Evolutionary conservation across 2,329 filamentous ascomycete genomes (phyloP).

Genomic region (Diplodia sapinea): DNA sequence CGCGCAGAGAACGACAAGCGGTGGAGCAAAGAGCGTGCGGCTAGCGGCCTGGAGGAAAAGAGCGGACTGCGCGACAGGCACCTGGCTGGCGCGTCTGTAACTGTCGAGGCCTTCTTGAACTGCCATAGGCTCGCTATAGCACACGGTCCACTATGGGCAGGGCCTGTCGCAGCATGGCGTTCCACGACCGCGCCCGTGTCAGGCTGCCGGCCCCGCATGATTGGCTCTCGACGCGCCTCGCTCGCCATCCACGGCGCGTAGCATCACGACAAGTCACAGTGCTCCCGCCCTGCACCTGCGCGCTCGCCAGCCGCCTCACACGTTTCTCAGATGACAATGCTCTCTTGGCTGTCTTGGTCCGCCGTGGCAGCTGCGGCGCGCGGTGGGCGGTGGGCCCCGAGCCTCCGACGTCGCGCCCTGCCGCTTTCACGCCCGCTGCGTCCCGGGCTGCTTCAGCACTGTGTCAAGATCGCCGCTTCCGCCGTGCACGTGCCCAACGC

Average conservation of each 20-base stretch:
- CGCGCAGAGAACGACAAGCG: conserved; percentile 6
- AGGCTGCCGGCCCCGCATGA: conserved; percentile 19
- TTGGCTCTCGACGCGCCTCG: conserved; percentile 21
- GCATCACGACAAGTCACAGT: conserved; percentile 30
- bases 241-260: conserved; percentile 28
- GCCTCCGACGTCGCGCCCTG: conserved; percentile 4
- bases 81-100: conserved; percentile 23
- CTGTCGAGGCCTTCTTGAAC: conserved; percentile 26
- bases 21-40: conserved; percentile 22
- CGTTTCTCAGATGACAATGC: conserved; percentile 10
- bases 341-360: conserved; percentile 21
- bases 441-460: conserved; percentile 22
- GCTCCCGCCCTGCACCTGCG: background rate
- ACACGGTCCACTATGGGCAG: conserved; percentile 12
- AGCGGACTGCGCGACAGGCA: conserved; percentile 26
- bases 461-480: conserved; percentile 15
- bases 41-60: conserved; percentile 28
- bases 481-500: conserved; percentile 1
- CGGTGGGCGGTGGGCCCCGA: background rate
- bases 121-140: conserved; percentile 21
- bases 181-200: conserved; percentile 30
- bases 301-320: background rate
- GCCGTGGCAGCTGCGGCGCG: conserved; percentile 1
- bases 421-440: conserved; percentile 13
- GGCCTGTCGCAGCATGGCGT: conserved; percentile 31